Evolutionary conservation across 805 yeast genomes (phyloP), one percentile per base, ranked within the genome.

Genomic region (Yarrowia sp.): DNA sequence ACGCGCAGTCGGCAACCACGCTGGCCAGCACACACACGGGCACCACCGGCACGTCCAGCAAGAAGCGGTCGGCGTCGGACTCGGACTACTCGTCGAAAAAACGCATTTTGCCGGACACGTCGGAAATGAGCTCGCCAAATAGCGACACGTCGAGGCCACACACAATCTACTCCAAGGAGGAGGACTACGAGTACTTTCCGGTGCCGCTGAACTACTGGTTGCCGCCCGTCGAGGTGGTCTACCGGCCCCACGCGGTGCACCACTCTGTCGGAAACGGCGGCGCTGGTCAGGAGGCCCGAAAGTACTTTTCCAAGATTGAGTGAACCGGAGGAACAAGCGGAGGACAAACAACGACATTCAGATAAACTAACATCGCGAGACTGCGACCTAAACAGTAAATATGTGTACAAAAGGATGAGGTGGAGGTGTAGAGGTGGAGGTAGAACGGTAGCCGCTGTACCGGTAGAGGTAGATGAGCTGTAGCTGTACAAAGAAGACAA

Each of bases 201-300:
- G 80, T 84, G 56, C 81, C 82, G 68, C 78, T 78, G 68, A 85
- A 83, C 34, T 84, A 84, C 71, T 84, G 83, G 74, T 74, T 83
- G 66, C 86, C 86, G 8, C 87, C 87, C 2, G 83, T 84, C 44
- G 84, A 84, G 72, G 85, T 81, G 53, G 86, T 84, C 7, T 84
- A 84, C 72, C 81, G 84, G 68, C 87, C 87, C 0, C 87, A 84
- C 72, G 79, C 85, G 6, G 86, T 82, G 8, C 86, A 85, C 71
- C 86, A 80, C 65, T 77, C 77, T 8, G 61, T 40, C 9, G 61
- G 61, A 3, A 55, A 55, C 8, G 61, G 50, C 3, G 50, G 61
- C 4, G 61, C 61, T 2, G 61, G 61, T 5, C 61, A 55, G 12
- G 61, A 55, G 17, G 61, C 61, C 1, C 20, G 61, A 9, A 55